phyloP scores from a whole-genome alignment of 2,329 filamentous ascomycete species.

The Aspergillus novoparasiticus region DNA sequence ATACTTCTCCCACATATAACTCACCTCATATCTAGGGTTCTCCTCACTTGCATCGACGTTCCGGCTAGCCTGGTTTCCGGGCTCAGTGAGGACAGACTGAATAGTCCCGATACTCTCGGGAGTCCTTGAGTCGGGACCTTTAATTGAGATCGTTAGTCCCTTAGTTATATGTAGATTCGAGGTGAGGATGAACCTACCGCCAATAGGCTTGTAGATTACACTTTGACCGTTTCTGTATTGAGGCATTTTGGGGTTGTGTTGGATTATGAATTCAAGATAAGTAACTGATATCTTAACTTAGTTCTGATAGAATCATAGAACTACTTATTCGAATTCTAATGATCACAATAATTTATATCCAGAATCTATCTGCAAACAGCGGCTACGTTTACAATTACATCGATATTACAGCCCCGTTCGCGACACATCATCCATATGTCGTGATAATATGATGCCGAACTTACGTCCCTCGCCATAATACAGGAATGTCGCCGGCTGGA shows the following conservation, averaged over 20 bases:
- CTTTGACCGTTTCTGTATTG: neutral
- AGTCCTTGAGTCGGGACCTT: neutral
- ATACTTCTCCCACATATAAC: fast-evolving
- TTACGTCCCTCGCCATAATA: neutral
- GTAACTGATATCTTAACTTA: neutral
- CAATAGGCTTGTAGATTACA: neutral
- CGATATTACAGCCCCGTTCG: too few relatives aligned
- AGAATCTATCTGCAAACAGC: too few relatives aligned
- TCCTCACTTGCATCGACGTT: neutral
- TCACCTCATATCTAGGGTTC: neutral
- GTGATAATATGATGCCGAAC: neutral
- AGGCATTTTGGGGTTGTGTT: neutral
- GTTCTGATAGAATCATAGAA: neutral
- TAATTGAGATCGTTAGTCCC: neutral
- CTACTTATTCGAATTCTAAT: too few relatives aligned
- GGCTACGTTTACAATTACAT: too few relatives aligned
- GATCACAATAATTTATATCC: neutral
- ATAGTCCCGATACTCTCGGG: neutral
- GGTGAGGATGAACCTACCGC: neutral
- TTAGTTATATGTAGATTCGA: too few relatives aligned
- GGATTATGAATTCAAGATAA: too few relatives aligned
- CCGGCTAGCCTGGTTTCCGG: neutral
- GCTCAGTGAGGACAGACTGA: neutral
- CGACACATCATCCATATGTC: neutral
- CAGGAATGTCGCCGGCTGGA: too few relatives aligned